These are phyloP conservation scores for Gastrolobium bilobum DNA, from an alignment of 306 rosid genomes.

Conservation along the genomic window DNA sequence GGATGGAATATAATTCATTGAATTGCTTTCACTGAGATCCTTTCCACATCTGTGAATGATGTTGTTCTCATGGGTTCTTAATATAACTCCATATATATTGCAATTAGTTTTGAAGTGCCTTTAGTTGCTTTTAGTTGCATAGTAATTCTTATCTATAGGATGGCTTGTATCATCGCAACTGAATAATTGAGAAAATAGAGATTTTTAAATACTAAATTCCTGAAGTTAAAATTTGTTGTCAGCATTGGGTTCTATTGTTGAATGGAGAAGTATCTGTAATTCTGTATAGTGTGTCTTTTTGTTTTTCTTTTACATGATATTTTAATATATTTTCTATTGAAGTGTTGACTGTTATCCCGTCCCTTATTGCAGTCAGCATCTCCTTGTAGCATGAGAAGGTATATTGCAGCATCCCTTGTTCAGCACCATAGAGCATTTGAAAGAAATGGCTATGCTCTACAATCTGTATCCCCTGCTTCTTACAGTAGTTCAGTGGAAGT, in stretches of 20 bases:
- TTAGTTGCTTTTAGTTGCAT: slow-evolving; percentile 8
- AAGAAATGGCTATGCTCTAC: slow-evolving; percentile 45
- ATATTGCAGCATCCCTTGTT: slow-evolving; percentile 48
- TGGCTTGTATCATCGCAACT: neutral
- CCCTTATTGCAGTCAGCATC: slow-evolving; percentile 63
- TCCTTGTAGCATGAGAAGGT: slow-evolving; percentile 53
- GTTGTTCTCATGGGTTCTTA: neutral
- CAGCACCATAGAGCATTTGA: slow-evolving; percentile 54
- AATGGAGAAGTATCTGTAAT: slow-evolving; percentile 3
- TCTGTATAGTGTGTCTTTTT: neutral
- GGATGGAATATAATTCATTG: neutral
- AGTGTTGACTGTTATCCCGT: slow-evolving; percentile 27
- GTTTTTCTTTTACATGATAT: neutral
- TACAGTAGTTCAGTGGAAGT: slow-evolving; percentile 66
- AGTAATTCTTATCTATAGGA: neutral
- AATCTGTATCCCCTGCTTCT: slow-evolving; percentile 63
- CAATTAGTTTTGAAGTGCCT: slow-evolving; percentile 18
- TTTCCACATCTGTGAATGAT: neutral
- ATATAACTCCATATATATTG: neutral
- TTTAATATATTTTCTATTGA: neutral
- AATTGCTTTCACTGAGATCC: slow-evolving; percentile 23
- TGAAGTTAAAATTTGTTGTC: slow-evolving; percentile 5
- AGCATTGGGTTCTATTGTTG: slow-evolving; percentile 4
- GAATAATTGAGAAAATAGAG: slow-evolving; percentile 26
- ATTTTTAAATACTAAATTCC: neutral